These are phyloP conservation scores for Colletotrichum tamarilloi DNA, from an alignment of 2,329 filamentous ascomycete genomes.

Conservation along the genomic window DNA sequence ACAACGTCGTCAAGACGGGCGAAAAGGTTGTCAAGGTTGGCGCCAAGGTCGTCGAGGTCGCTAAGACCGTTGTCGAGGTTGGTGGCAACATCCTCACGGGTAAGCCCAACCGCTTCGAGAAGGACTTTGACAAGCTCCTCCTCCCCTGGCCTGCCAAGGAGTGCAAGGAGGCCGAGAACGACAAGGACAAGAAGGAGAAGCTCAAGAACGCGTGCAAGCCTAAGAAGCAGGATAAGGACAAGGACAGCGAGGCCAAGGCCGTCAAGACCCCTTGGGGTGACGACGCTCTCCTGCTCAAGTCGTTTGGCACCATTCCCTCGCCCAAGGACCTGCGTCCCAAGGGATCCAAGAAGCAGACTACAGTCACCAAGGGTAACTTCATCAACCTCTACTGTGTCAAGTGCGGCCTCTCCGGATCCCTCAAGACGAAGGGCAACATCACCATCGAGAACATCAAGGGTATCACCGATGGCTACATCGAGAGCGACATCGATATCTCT, in stretches of 20 bases:
- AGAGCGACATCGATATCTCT: background rate
- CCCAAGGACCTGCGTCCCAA: background rate
- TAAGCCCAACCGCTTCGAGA: background rate
- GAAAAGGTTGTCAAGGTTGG: background rate
- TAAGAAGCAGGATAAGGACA: background rate
- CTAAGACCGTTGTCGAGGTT: background rate
- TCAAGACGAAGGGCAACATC: background rate
- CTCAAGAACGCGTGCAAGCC: constrained; percentile 2
- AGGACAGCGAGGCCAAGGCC: background rate
- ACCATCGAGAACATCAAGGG: background rate
- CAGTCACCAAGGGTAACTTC: background rate
- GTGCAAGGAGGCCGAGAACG: background rate
- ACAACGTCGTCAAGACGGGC: background rate
- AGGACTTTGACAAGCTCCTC: background rate
- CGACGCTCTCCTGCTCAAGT: background rate
- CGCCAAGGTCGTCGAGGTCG: background rate
- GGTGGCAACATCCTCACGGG: background rate
- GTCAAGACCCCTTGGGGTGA: background rate
- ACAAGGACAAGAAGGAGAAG: background rate
- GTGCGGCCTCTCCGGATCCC: background rate
- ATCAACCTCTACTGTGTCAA: constrained; percentile 8
- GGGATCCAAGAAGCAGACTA: background rate
- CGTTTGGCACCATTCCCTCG: background rate
- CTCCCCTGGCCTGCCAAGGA: background rate
- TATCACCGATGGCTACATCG: background rate